Evolutionary conservation across 2,329 filamentous ascomycete genomes (phyloP).

Genomic region (Clonostachys rosea): DNA sequence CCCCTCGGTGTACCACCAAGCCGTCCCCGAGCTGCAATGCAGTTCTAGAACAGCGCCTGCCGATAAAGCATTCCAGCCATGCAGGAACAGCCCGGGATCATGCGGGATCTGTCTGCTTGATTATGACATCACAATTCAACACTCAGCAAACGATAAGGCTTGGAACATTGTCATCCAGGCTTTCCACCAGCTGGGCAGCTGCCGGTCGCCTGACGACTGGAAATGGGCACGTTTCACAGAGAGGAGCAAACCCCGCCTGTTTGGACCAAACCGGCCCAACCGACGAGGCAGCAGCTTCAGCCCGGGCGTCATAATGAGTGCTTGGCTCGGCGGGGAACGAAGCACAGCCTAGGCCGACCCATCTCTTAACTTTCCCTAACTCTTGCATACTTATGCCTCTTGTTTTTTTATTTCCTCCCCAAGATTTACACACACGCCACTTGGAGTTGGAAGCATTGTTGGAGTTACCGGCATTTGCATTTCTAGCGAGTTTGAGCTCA

Average conservation of each 20-base stretch:
- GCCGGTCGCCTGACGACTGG: constrained; percentile 13
- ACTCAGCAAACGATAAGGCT: not conserved
- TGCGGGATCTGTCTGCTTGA: constrained; percentile 14
- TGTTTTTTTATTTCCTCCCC: no score
- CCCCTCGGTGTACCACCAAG: constrained; percentile 9
- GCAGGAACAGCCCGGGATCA: constrained; percentile 8
- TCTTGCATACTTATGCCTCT: no score
- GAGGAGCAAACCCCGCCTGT: constrained; percentile 8
- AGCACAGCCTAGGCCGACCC: no score
- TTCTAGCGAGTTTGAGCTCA: no score
- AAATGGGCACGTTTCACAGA: constrained; percentile 17
- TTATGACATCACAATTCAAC: constrained; percentile 11
- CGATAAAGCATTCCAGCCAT: constrained; percentile 6
- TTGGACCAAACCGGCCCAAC: constrained; percentile 13
- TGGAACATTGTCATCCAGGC: constrained; percentile 8
- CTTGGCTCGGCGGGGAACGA: constrained; percentile 3
- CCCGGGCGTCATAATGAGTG: constrained; percentile 7
- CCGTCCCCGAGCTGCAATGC: constrained; percentile 9
- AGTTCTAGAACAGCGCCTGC: not conserved
- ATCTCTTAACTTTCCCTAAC: no score
- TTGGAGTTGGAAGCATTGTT: no score
- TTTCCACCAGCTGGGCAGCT: constrained; percentile 11
- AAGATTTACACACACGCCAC: no score
- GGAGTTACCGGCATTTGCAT: no score
- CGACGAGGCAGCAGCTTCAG: constrained; percentile 8